Conservation (phyloP, 1,284 basidiomycete species). For the Rhodotorula mucilaginosa region DNA sequence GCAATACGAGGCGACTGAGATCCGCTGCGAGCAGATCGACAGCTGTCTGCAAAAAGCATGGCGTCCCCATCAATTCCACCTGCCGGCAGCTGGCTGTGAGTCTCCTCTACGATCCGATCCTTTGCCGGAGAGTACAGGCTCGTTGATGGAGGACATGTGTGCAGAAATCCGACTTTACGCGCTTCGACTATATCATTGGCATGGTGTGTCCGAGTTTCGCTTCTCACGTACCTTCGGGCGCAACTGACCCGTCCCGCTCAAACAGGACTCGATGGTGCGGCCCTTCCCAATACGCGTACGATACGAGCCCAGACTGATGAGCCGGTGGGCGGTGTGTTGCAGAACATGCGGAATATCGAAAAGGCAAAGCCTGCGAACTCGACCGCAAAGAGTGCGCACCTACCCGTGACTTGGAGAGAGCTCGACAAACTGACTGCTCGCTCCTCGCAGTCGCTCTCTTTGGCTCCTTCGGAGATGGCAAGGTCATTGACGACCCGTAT, state of each 20-base stretch:
- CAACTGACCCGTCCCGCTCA: not conserved
- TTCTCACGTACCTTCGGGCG: not conserved
- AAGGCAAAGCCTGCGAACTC: slow-evolving; percentile 18
- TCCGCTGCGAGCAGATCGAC: slow-evolving; percentile 12
- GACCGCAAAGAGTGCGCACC: slow-evolving; percentile 26
- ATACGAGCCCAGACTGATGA: too few relatives aligned
- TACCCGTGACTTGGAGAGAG: not conserved
- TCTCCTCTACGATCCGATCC: too few relatives aligned
- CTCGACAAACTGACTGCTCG: not conserved
- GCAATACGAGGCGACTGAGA: not conserved
- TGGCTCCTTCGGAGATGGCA: slow-evolving; percentile 38
- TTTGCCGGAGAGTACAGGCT: not conserved
- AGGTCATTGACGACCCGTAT: slow-evolving; percentile 41
- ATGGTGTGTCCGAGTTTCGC: slow-evolving; percentile 19
- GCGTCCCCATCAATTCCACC: slow-evolving; percentile 37
- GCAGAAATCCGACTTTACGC: slow-evolving; percentile 35
- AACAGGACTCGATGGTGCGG: slow-evolving; percentile 9
- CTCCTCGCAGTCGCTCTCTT: slow-evolving; percentile 32
- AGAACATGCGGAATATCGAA: slow-evolving; percentile 41
- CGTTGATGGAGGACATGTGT: not conserved
- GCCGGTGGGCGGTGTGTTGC: not conserved
- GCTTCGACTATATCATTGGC: slow-evolving; percentile 43
- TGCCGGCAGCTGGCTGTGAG: slow-evolving; percentile 35
- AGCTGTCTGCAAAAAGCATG: slow-evolving; percentile 35
- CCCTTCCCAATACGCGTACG: too few relatives aligned